Evolutionary conservation across 1,139 yeast genomes (phyloP).

Genomic region (Saccharomyces hybrid): DNA sequence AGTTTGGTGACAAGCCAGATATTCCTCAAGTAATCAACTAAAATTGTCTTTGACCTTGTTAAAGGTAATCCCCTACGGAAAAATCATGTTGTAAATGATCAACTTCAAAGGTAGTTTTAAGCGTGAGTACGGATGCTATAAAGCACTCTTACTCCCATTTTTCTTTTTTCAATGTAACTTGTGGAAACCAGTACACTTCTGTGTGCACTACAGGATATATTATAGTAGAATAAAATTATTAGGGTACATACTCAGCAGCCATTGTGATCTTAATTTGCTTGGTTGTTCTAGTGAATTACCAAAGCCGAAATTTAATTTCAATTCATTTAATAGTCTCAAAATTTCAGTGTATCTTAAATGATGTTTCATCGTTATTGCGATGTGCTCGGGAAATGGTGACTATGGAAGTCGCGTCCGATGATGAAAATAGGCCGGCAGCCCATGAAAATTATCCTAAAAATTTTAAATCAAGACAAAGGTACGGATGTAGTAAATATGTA

Average conservation of each 20-base stretch:
- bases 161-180: slow-evolving; percentile 16
- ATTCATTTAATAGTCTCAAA: neutral
- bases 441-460: too few species aligned
- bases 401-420: too few species aligned
- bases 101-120: neutral
- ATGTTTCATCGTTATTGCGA: neutral
- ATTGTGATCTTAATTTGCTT: slow-evolving; percentile 23
- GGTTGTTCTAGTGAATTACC: slow-evolving; percentile 5
- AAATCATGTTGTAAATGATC: neutral
- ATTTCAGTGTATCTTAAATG: neutral
- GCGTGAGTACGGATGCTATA: neutral
- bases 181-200: slow-evolving; percentile 2
- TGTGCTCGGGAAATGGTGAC: too few species aligned
- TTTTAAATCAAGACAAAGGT: too few species aligned
- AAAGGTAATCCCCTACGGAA: slow-evolving; percentile 28
- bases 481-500: too few species aligned
- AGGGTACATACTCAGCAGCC: slow-evolving; percentile 33
- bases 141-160: neutral
- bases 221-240: neutral
- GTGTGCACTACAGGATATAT: slow-evolving; percentile 2
- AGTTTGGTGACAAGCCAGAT: slow-evolving; percentile 4
- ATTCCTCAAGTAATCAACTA: slow-evolving; percentile 8
- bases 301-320: too few species aligned
- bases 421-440: too few species aligned
- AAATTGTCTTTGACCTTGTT: slow-evolving; percentile 21